Evolutionary conservation across 164 flowering plant species (phyloP), one percentile per base, ranked within the genome.

Genomic region (Annona squamosa): DNA sequence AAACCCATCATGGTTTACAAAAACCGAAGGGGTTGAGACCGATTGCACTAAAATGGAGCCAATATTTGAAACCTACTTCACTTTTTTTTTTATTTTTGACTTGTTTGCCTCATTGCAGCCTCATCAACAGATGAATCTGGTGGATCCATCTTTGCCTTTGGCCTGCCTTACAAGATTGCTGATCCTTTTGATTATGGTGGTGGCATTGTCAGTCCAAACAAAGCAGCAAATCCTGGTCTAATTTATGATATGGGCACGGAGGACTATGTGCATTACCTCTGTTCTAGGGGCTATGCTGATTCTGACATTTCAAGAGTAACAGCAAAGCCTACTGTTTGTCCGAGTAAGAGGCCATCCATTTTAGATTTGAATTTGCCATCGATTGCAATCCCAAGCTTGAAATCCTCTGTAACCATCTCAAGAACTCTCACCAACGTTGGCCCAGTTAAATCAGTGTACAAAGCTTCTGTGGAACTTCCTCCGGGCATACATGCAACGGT

Each of bases 391-490:
- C 88, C 90, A 19, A 79, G 75, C 57, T 83, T 87, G 41, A 80
- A 59, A 69, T 75, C 4, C 5, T 62, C 75, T 42, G 68, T 73
- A 5, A 84, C 84, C 16, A 74, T 85, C 68, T 77, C 71, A 16
- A 84, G 88, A 79, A 82, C 79, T 2, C 82, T 85, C 16, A 84
- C 87, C 19, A 84, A 87, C 67, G 88, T 85, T 5, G 90, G 88
- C 4, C 73, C 75, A 0, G 19, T 70, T 3, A 67, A 81, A 47
- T 66, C 68, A 6, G 43, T 4, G 2, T 66, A 66, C 10, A 69
- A 10, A 18, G 88, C 83, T 42, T 77, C 67, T 0, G 77, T 87
- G 72, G 48, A 82, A 66, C 70, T 86, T 26, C 93, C 91, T 1
- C 72, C 79, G 0, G 87, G 87, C 0, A 76, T 80, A 18, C 19